Evolutionary conservation across 495 filamentous ascomycete species (phyloP).

Genomic region (Penicillium macrosclerotiorum): DNA sequence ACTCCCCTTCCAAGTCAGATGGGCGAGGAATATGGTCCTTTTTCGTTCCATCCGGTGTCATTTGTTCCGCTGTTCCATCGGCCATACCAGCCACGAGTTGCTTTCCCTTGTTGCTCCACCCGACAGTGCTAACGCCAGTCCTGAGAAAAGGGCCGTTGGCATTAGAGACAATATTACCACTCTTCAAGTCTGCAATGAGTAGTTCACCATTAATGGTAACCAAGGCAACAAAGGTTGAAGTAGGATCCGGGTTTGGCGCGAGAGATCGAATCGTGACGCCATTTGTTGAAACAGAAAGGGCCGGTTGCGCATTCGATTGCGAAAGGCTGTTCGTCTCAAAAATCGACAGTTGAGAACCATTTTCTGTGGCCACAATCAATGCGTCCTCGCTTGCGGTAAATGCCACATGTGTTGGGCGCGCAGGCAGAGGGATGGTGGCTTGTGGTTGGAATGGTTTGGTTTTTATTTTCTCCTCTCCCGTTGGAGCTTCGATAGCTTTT

Average conservation of each 20-base stretch:
- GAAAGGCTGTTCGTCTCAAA: slow-evolving; percentile 69
- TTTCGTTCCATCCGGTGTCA: slow-evolving; percentile 73
- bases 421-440: slow-evolving; percentile 65
- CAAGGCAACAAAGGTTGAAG: slow-evolving; percentile 63
- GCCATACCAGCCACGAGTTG: slow-evolving; percentile 86
- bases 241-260: slow-evolving; percentile 73
- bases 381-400: slow-evolving; percentile 85
- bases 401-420: slow-evolving; percentile 80
- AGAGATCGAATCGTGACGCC: slow-evolving; percentile 70
- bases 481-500: slow-evolving; percentile 63
- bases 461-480: slow-evolving; percentile 55
- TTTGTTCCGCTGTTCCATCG: slow-evolving; percentile 77
- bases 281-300: slow-evolving; percentile 75
- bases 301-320: slow-evolving; percentile 61
- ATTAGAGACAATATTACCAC: slow-evolving; percentile 57
- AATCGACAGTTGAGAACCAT: slow-evolving; percentile 76
- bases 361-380: slow-evolving; percentile 78
- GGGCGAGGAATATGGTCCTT: slow-evolving; percentile 80
- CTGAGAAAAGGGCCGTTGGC: slow-evolving; percentile 65
- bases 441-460: slow-evolving; percentile 72
- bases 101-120: slow-evolving; percentile 92
- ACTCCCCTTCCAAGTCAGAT: slow-evolving; percentile 59
- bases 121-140: slow-evolving; percentile 74
- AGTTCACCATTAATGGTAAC: slow-evolving; percentile 80
- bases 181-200: slow-evolving; percentile 75